A percentile compares a stretch with the other conserved stretches of the same genome.
These are phyloP conservation scores for Eutrema heterophyllum DNA, from an alignment of 345 rosid species.

Conservation along the genomic window DNA sequence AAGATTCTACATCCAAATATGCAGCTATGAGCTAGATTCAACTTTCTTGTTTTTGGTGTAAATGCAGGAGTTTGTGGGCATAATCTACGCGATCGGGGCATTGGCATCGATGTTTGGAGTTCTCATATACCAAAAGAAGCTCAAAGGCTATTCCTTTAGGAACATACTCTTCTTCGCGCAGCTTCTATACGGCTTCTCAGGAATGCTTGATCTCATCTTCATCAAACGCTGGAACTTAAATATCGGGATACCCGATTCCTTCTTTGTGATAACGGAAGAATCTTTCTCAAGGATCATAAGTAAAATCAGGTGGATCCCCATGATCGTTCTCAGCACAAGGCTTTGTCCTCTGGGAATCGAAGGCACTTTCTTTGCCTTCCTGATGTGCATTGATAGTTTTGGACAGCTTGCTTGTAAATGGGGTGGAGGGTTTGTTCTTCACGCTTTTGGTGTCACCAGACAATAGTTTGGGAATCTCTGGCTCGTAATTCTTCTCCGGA, in stretches of 20 bases:
- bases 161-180: slow-evolving; percentile 54
- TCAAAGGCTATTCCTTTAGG: slow-evolving; percentile 60
- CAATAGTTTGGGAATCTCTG: slow-evolving; percentile 58
- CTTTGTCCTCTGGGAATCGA: slow-evolving; percentile 80
- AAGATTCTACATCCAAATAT: background rate
- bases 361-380: slow-evolving; percentile 71
- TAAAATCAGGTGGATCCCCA: slow-evolving; percentile 73
- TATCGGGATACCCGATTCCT: slow-evolving; percentile 64
- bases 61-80: slow-evolving; percentile 63
- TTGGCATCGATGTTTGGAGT: slow-evolving; percentile 75
- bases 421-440: slow-evolving; percentile 65
- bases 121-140: slow-evolving; percentile 64
- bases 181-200: slow-evolving; percentile 52
- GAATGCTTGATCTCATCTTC: slow-evolving; percentile 71
- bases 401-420: slow-evolving; percentile 63
- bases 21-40: background rate
- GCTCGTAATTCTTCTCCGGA: slow-evolving; percentile 59
- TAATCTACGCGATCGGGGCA: slow-evolving; percentile 64
- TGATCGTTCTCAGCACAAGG: slow-evolving; percentile 67
- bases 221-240: slow-evolving; percentile 62
- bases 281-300: slow-evolving; percentile 51
- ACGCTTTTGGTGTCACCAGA: slow-evolving; percentile 51
- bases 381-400: slow-evolving; percentile 74
- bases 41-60: background rate
- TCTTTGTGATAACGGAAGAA: slow-evolving; percentile 68